Evolutionary conservation across 169 alveolate species (phyloP), one percentile per base, ranked within the genome.

Genomic region (Plasmodium inui): DNA sequence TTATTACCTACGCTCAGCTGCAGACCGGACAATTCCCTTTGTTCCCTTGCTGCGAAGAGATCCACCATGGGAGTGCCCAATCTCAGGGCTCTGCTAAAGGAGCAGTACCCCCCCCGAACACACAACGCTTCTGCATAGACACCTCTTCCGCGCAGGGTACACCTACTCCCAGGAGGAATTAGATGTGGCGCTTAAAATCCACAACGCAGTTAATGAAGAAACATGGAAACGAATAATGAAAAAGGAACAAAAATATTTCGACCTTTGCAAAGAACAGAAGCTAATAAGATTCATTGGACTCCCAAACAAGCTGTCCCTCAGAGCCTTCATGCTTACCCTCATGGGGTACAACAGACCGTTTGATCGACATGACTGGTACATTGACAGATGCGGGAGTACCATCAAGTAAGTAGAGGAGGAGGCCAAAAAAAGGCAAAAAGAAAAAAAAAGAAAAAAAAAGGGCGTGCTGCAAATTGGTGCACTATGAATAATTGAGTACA

Each of bases 281-380:
- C 71, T 96, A 53, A 89, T 95, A 3, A 96, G 93, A 50, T 96
- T 96, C 53, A 93, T 95, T 8, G 97, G 97, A 4, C 72, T 82
- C 34, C 96, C 95, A 90, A 95, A 94, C 19, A 92, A 96, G 57
- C 73, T 91, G n/a, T 92, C 97, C 4, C n/a, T 96, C 4, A 92
- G 92, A 28, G 96, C 97, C 26, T 73, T 93, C 85, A 32, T 95
- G 67, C 76, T 86, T 6, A 84, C 88, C 10, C 83, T 95, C 37
- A 79, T 92, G 70, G 97, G 97, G 19, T 96, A 96, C 95, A 95
- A 91, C 74, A 95, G 50, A 32, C 97, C 97, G 19, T 96, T 92
- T 26, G 97, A 96, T 71, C 93, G 97, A 41, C 97, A 96, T 55
- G 97, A 96, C 50, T 96, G 97, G 97, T 88, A 95, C 26, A 96